Evolutionary conservation across 2,329 filamentous ascomycete genomes (phyloP), one percentile per base, ranked within the genome.

Genomic region (Chrysoporthe deuterocubensis): DNA sequence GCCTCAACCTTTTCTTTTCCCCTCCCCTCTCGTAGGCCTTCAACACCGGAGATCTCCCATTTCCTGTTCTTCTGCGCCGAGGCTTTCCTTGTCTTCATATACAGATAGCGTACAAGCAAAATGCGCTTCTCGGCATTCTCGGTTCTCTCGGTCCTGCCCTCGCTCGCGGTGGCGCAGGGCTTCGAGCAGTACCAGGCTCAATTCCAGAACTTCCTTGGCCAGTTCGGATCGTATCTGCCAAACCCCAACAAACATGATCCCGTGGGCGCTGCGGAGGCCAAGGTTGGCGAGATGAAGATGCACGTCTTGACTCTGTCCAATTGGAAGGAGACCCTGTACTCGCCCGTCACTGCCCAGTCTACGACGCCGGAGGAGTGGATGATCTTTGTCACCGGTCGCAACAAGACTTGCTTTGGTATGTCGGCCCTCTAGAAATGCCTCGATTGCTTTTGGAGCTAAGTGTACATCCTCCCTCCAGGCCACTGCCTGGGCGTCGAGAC

Each of bases 361-460:
- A 85, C 86, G 13, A 84, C 80, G 8, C 90, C 91, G 5, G 90
- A 91, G 79, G 90, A 93, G 79, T 94, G 90, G 90, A 89, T 91
- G 83, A 82, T 95, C 70, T 84, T 92, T 72, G 81, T 93, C 72
- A 92, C 89, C 11, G 92, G 92, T 66, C 84, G 90, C 73, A 94
- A 94, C 83, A 90, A 89, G 81, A 93, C 92, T 43, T 95, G 92
- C 81, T 90, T 85, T 76, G 85, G 87, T 88, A 81, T 67, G 83
- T 73, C 69, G 56, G 32, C 57, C 37, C 46, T 37, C n/a, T 66
- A n/a, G 11, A 32, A 50, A 42, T 58, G 44, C 4, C 43, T 37
- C 16, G 18, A n/a, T 1, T 21, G 52, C n/a, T 18, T 4, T 11
- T 26, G 43, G 62, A 43, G 60, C 44, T 65, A 71, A 75, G 70